phyloP scores from a whole-genome alignment of 2,329 filamentous ascomycete species.

The Fusarium solani-melongenae region DNA sequence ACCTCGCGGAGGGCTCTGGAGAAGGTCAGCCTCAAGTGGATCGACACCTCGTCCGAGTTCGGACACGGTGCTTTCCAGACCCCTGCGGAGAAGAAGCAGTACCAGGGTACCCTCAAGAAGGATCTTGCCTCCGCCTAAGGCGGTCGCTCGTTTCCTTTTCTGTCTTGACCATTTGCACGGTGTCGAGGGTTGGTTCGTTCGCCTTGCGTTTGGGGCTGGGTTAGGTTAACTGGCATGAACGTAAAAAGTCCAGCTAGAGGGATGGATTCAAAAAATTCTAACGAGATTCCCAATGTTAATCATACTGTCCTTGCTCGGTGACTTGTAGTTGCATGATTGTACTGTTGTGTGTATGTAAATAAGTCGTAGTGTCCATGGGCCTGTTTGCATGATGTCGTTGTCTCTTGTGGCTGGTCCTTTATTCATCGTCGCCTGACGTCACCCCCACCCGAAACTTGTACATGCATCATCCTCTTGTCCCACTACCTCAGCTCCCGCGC shows the following conservation, averaged over 20 bases:
- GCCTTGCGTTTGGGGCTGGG: conserved; percentile 50
- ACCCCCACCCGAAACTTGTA: conserved; percentile 42
- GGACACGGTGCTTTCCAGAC: conserved; percentile 99
- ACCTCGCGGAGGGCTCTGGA: conserved; percentile 95
- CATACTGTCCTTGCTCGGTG: conserved; percentile 32
- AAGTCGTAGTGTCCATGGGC: not conserved
- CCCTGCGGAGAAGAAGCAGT: conserved; percentile 95
- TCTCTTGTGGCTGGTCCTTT: not conserved
- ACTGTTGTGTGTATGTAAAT: not conserved
- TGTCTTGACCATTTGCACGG: conserved; percentile 64
- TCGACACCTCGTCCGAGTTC: conserved; percentile 99
- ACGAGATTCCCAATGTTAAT: conserved; percentile 50
- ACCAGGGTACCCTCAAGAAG: conserved; percentile 99
- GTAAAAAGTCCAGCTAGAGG: conserved; percentile 51
- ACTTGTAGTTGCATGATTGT: not conserved
- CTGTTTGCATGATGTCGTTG: not conserved
- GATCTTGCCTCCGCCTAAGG: conserved; percentile 69
- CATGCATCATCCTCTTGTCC: conserved; percentile 23
- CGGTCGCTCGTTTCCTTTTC: conserved; percentile 53
- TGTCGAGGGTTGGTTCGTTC: conserved; percentile 62
- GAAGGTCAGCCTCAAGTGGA: conserved; percentile 99
- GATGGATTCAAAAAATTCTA: conserved; percentile 47
- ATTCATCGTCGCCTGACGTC: conserved; percentile 42
- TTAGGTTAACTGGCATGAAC: conserved; percentile 52
- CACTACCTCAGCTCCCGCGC: conserved; percentile 13